Percentiles rank a stretch among this genome's conserved stretches.
phyloP scores from a whole-genome alignment of 495 filamentous ascomycete species.

The Penicillium nucicola region DNA sequence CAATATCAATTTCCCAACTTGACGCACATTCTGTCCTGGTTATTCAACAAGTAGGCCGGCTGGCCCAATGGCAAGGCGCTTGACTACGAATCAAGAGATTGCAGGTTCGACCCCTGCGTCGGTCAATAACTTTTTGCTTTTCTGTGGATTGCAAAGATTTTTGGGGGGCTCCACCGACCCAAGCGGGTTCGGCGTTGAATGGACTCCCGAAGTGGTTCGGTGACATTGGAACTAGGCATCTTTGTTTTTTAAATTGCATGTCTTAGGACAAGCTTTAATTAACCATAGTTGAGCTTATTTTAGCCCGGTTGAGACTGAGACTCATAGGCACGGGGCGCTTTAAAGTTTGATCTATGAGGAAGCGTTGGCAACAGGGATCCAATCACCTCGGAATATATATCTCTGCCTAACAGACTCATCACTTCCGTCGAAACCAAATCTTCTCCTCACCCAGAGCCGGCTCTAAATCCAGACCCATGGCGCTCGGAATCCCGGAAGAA shows the following conservation, averaged over 20 bases:
- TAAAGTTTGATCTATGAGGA: too few species aligned
- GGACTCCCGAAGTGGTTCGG: background rate
- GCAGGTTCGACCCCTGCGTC: conserved; percentile 43
- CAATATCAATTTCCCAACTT: background rate
- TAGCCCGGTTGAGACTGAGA: too few species aligned
- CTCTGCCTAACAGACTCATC: background rate
- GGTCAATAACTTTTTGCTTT: conserved; percentile 19
- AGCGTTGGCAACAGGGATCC: too few species aligned
- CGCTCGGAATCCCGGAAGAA: background rate
- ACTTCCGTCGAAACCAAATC: conserved; percentile 1
- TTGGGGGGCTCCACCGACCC: conserved; percentile 3
- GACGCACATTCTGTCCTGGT: background rate
- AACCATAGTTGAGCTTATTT: too few species aligned
- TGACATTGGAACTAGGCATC: background rate
- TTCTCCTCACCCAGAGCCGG: conserved; percentile 2
- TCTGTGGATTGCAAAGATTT: background rate
- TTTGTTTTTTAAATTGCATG: background rate
- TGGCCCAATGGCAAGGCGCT: conserved; percentile 70
- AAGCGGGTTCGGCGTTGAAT: background rate
- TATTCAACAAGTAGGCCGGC: conserved; percentile 24
- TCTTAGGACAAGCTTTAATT: background rate
- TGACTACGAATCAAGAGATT: conserved; percentile 69
- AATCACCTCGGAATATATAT: background rate
- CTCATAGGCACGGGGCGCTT: too few species aligned
- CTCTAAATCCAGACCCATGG: conserved; percentile 1